Percentiles rank a stretch among this genome's conserved stretches.
Conservation (phyloP, 2,329 filamentous ascomycete genomes). For the Cladophialophora psammophila region DNA sequence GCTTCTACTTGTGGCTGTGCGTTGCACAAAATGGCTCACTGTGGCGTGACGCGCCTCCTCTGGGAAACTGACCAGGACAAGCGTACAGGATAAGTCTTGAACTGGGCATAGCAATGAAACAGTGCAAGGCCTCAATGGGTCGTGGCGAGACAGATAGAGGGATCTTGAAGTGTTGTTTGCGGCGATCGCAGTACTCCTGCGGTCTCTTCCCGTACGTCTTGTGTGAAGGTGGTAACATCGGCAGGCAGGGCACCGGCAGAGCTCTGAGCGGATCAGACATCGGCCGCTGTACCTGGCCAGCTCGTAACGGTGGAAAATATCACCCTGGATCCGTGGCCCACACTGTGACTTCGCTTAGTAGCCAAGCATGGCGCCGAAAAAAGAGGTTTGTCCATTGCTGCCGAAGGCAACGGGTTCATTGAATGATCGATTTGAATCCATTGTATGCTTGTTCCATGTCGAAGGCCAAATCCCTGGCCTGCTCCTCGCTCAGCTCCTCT, state of each 20-base stretch:
- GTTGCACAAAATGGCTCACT: not conserved
- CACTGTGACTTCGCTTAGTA: not conserved
- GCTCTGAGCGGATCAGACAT: not conserved
- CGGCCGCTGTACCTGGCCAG: not conserved
- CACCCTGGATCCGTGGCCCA: not conserved
- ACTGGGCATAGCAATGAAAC: not conserved
- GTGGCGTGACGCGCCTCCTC: not conserved
- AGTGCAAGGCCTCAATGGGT: not conserved
- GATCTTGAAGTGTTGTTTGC: not conserved
- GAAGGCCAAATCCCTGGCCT: conserved; percentile 86
- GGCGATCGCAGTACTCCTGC: not conserved
- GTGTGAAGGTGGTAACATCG: not conserved
- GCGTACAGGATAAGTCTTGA: not conserved
- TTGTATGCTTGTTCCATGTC: conserved; percentile 95
- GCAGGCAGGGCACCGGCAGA: not conserved
- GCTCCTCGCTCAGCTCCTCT: conserved; percentile 85
- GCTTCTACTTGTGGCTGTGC: not conserved
- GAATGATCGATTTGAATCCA: conserved; percentile 83
- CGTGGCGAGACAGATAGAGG: not conserved
- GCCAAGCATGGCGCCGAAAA: not conserved
- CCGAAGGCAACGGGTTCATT: conserved; percentile 18
- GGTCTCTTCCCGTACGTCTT: not conserved
- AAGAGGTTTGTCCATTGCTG: not conserved
- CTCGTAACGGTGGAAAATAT: not conserved
- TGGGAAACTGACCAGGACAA: not conserved